These are phyloP conservation scores for Blastobotrys serpentis DNA, from an alignment of 1,139 yeast species.

Conservation along the genomic window DNA sequence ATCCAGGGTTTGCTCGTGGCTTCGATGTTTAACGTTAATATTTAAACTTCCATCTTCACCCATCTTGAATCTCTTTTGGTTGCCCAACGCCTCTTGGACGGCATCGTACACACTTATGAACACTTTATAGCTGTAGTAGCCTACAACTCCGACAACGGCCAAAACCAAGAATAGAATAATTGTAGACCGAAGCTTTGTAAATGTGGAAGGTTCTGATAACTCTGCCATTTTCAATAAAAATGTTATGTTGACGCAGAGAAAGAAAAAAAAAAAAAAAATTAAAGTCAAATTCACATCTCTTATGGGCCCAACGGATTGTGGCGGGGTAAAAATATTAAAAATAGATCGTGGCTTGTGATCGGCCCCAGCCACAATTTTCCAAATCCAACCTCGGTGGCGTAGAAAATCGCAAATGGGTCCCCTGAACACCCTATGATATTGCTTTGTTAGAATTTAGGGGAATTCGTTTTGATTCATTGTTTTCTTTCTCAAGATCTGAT, in stretches of 20 bases:
- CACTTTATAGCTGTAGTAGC: constrained; percentile 18
- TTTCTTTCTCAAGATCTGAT: too few species aligned
- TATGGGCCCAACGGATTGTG: too few species aligned
- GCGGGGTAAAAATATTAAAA: not conserved
- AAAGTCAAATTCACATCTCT: too few species aligned
- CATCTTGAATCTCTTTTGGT: constrained; percentile 13
- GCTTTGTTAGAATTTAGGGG: too few species aligned
- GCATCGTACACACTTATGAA: constrained; percentile 15
- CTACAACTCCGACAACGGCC: constrained; percentile 16
- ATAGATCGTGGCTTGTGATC: not conserved
- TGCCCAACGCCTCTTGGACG: constrained; percentile 17
- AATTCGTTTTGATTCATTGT: too few species aligned
- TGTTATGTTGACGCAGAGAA: not conserved
- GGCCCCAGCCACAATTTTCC: not conserved
- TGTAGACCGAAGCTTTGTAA: constrained; percentile 1
- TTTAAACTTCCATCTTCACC: constrained; percentile 18
- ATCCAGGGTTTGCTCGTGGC: constrained; percentile 22
- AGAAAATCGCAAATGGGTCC: too few species aligned
- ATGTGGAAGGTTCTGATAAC: not conserved
- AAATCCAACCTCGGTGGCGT: not conserved
- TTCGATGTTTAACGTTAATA: constrained; percentile 20
- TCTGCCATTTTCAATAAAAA: not conserved
- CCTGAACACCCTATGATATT: too few species aligned
- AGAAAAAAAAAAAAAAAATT: not conserved
- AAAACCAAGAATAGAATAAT: constrained; percentile 18